Base-by-base conservation (phyloP, 2,329 filamentous ascomycete genomes). In the Fusarium musae region DNA sequence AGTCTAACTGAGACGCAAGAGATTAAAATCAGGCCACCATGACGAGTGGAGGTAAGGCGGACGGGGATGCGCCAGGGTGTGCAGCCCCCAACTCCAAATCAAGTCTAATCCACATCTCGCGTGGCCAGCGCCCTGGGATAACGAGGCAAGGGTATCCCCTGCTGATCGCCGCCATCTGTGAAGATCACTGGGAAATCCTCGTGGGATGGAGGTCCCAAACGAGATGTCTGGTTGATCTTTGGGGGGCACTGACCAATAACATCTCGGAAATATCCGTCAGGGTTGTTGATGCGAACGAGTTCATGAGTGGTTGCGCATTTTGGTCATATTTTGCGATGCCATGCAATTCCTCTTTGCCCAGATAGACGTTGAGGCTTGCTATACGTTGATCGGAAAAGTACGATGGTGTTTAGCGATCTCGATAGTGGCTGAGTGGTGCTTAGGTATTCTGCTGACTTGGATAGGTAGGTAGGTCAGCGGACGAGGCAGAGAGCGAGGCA, bases 51-150 rank as follows among this genome's bases (percentile, higher is more conserved):
- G 49, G 58, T 50, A 61, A 59, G 50, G 56, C 26, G 44, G 66
- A 54, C 39, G 63, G 65, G 64, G 56, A 63, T 23, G 63, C 60
- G 47, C n/a, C 11, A 9, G 36, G 62, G 58, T 26, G 69, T 61
- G 57, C 37, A 28, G 54, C 60, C 36, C 60, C 49, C 63, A 36
- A 77, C 71, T 77, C 75, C 73, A 46, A 78, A 78, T 78, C 77
- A 70, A 74, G 74, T 53, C 59, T 78, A 78, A 77, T 69, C 69
- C 77, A 78, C 77, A 77, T 78, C 77, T 79, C 77, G 77, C 77
- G 77, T 79, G 77, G 77, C 64, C 77, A 49, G 68, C 66, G 74
- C 68, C 75, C 70, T 75, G 65, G 66, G 42, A 63, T 64, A 63
- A 42, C 72, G 54, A 59, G 68, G 49, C 76, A 69, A 65, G 75